Evolutionary conservation across 2,329 filamentous ascomycete species (phyloP).

Genomic region (Escovopsis weberi): DNA sequence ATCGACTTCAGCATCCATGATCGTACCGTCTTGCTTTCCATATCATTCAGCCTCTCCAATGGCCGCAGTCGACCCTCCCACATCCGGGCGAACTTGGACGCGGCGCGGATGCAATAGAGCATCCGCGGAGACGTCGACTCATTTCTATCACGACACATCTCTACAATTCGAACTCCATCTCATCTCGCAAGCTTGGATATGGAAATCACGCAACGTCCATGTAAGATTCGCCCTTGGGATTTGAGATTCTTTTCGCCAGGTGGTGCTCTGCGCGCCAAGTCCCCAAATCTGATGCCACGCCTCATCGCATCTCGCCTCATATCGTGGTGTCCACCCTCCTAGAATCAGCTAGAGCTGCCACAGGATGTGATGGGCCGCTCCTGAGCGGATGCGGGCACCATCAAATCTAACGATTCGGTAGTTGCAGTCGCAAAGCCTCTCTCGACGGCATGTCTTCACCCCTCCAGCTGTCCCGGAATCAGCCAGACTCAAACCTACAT

Average conservation of each 20-base stretch:
- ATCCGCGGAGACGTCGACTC: conserved; percentile 4
- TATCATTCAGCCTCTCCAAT: conserved; percentile 3
- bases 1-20: conserved; percentile 4
- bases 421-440: not conserved
- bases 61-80: conserved; percentile 4
- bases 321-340: not conserved
- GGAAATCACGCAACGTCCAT: conserved; percentile 9
- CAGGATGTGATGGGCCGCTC: not conserved
- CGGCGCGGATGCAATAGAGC: conserved; percentile 1
- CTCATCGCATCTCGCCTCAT: not conserved
- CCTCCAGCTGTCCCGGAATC: conserved; percentile 11
- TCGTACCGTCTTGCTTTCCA: conserved; percentile 2
- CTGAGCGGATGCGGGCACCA: not conserved
- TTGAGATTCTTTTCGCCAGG: not conserved
- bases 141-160: conserved; percentile 14
- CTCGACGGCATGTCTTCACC: conserved; percentile 5
- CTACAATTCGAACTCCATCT: conserved; percentile 15
- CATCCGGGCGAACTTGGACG: conserved; percentile 1
- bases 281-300: not conserved
- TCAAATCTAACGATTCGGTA: conserved; percentile 1
- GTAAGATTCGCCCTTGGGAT: conserved; percentile 4
- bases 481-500: not conserved
- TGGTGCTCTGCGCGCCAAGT: not conserved
- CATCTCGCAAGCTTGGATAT: conserved; percentile 21
- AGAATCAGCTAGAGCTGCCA: not conserved